Conservation (phyloP, 768 basidiomycete genomes). For the Podaxis sp. region DNA sequence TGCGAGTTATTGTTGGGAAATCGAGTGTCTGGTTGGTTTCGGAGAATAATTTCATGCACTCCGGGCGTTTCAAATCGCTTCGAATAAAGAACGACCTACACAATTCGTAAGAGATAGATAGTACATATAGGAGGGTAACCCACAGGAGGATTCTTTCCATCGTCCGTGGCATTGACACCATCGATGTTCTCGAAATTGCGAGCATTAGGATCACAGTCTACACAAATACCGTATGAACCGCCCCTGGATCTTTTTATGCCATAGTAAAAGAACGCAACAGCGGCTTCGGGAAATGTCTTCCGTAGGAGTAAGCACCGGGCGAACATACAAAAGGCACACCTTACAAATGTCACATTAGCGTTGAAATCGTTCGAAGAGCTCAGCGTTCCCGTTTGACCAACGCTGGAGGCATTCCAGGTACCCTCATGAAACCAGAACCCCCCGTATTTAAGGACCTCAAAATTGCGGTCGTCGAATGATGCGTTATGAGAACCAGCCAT, state of each 20-base stretch:
- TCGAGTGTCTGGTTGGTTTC: conserved; percentile 23
- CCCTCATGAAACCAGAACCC: conserved; percentile 23
- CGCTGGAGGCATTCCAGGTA: conserved; percentile 26
- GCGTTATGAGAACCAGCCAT: conserved; percentile 17
- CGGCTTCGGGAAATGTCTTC: conserved; percentile 17
- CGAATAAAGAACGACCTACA: conserved; percentile 24
- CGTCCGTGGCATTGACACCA: conserved; percentile 25
- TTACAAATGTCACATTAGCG: conserved; percentile 29
- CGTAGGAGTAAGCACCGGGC: conserved; percentile 12
- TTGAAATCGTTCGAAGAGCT: conserved; percentile 22
- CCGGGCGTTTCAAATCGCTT: conserved; percentile 20
- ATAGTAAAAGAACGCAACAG: conserved; percentile 28
- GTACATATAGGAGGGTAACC: not conserved
- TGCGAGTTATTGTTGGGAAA: conserved; percentile 26
- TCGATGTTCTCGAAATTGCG: conserved; percentile 24
- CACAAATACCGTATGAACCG: conserved; percentile 28
- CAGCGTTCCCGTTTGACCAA: conserved; percentile 27
- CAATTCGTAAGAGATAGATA: not conserved
- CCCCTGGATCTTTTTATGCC: conserved; percentile 27
- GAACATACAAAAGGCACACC: conserved; percentile 12
- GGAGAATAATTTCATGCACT: conserved; percentile 27
- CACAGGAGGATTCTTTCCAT: conserved; percentile 30
- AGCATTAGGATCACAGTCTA: conserved; percentile 30
- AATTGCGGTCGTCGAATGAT: conserved; percentile 26
- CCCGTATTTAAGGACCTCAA: conserved; percentile 20